Conservation (phyloP, 1,284 basidiomycete species). For the Cystobasidium pallidum region DNA sequence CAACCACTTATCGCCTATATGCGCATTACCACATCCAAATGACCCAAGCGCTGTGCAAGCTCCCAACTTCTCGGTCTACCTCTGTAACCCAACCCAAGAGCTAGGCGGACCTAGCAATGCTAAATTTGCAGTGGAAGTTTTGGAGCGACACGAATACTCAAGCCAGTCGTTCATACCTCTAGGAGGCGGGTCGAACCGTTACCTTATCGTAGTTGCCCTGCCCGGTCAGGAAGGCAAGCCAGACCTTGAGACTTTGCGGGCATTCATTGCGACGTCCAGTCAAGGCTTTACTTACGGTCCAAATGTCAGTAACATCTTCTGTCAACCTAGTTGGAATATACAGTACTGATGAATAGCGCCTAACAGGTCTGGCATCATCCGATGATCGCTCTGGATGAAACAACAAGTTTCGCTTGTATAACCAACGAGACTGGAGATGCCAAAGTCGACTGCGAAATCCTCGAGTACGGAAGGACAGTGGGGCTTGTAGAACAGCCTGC, state of each 20-base stretch:
- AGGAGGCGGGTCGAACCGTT: conserved; percentile 63
- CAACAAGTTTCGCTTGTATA: conserved; percentile 54
- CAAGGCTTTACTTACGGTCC: conserved; percentile 83
- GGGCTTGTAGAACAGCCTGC: conserved; percentile 47
- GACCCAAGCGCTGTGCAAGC: conserved; percentile 5
- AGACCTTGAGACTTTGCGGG: conserved; percentile 70
- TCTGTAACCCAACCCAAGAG: conserved; percentile 52
- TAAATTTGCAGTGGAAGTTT: conserved; percentile 60
- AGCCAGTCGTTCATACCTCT: conserved; percentile 84
- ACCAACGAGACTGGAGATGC: conserved; percentile 53
- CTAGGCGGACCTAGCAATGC: conserved; percentile 55
- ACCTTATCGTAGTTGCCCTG: conserved; percentile 80
- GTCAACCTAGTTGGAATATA: neutral
- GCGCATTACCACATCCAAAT: conserved; percentile 27
- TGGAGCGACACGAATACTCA: conserved; percentile 68
- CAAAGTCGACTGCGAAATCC: conserved; percentile 73
- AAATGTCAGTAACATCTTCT: conserved; percentile 57
- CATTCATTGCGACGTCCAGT: conserved; percentile 74
- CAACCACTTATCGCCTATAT: conserved; percentile 75
- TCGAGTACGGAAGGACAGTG: conserved; percentile 60
- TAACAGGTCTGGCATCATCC: conserved; percentile 72
- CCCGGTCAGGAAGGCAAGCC: conserved; percentile 75
- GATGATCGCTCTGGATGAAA: conserved; percentile 52
- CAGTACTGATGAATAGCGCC: neutral
- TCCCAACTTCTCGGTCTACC: conserved; percentile 38